phyloP scores from a whole-genome alignment of 768 basidiomycete genomes.

The Amanita rubescens region DNA sequence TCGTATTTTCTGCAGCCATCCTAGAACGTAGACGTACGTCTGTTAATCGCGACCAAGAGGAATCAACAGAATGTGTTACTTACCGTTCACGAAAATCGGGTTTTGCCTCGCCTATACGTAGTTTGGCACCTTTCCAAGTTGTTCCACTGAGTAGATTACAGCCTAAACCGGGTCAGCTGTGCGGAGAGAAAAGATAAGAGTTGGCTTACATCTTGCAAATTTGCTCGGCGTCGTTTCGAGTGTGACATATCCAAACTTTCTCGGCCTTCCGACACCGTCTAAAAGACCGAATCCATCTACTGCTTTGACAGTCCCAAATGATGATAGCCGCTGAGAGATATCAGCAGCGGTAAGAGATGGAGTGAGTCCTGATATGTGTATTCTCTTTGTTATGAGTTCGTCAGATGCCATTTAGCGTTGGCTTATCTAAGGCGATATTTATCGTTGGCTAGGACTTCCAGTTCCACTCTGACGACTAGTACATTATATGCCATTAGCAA shows the following conservation, averaged over 20 bases:
- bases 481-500: neutral
- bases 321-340: conserved; percentile 47
- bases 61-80: conserved; percentile 10
- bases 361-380: conserved; percentile 73
- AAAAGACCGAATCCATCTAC: conserved; percentile 62
- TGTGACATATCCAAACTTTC: conserved; percentile 70
- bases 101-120: conserved; percentile 79
- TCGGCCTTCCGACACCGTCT: conserved; percentile 58
- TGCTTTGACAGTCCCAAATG: conserved; percentile 62
- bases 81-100: conserved; percentile 65
- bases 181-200: neutral
- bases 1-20: conserved; percentile 21
- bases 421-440: neutral
- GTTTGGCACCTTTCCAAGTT: conserved; percentile 82
- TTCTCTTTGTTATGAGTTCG: conserved; percentile 42
- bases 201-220: conserved; percentile 54
- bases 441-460: too few species aligned
- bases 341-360: conserved; percentile 52
- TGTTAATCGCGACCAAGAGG: conserved; percentile 7
- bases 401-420: conserved; percentile 4
- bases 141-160: conserved; percentile 72
- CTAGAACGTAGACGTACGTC: conserved; percentile 14
- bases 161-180: conserved; percentile 32
- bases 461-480: too few species aligned
- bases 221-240: conserved; percentile 54